Base-by-base conservation (phyloP, 768 basidiomycete genomes). In the Psilocybe sp. region DNA sequence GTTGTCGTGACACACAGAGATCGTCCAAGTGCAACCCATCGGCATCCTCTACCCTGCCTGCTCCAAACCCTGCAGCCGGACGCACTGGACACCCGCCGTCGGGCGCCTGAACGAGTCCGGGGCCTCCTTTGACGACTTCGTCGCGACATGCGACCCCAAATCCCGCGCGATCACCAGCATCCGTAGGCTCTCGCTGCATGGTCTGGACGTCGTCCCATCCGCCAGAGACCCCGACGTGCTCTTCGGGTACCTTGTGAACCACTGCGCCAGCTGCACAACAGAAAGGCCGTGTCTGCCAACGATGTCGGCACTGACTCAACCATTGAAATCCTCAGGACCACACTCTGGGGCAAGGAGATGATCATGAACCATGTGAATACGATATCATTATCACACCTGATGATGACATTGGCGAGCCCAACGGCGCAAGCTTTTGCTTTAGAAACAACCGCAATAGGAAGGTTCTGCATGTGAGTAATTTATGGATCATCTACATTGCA, bases 211-310 rank as follows among this genome's bases (percentile, higher is more conserved):
- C 16, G 82, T 85, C 6, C 69, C 76, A 1, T 82, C 83, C 6
- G 56, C 68, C 1, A 55, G 69, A 2, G 66, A 83, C 48, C 70
- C 78, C 4, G 64, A 70, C 10, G 64, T 75, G 41, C 72, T 87
- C 8, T 86, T 77, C 53, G 69, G 89, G 13, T 89, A 87, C 58
- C 68, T 85, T 14, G 70, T 89, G 54, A 89, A 89, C 60, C 87
- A 89, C 61, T 79, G 84, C 28, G 69, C 67, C 86, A 85, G 0
- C 49, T 70, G 1, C 64, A 63, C 13, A 69, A 64, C 5, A 44
- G 44, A n/a, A 28, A 28, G 23, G 4, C 23, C 9, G 55, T 65
- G 23, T 63, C 69, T n/a, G 65, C 78, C n/a, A n/a, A n/a, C n/a
- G n/a, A n/a, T n/a, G n/a, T n/a, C n/a, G n/a, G n/a, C n/a, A n/a